phyloP scores from a whole-genome alignment of 2,329 filamentous ascomycete species.

The Trichoderma cornu-damae region DNA sequence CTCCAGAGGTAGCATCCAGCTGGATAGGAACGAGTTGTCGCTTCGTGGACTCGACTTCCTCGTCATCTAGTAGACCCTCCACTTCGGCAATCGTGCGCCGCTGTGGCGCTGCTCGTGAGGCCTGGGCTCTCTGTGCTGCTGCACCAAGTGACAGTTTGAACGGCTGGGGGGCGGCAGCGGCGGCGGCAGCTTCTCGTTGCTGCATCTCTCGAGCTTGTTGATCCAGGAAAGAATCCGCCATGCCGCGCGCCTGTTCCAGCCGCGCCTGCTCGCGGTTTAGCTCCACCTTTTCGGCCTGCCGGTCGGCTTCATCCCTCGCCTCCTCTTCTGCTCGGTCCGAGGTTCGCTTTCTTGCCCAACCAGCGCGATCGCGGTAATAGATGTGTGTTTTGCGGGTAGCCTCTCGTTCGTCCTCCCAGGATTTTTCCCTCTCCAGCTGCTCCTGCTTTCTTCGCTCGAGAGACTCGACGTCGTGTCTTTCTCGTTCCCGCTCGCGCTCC shows the following conservation, averaged over 20 bases:
- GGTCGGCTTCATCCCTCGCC: constrained; percentile 75
- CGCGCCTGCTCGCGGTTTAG: constrained; percentile 62
- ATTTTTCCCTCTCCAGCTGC: constrained; percentile 56
- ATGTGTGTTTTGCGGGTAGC: constrained; percentile 63
- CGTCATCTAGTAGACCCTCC: constrained; percentile 89
- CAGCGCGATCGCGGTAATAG: constrained; percentile 82
- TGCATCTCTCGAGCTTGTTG: constrained; percentile 75
- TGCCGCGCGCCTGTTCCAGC: constrained; percentile 70
- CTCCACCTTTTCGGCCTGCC: constrained; percentile 72
- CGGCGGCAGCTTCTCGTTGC: constrained; percentile 35
- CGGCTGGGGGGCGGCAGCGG: constrained; percentile 58
- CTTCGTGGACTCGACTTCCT: constrained; percentile 71
- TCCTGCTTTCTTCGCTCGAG: constrained; percentile 63
- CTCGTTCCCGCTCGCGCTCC: constrained; percentile 76
- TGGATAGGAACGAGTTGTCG: constrained; percentile 77
- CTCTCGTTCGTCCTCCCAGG: constrained; percentile 92
- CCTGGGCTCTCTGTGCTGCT: constrained; percentile 68
- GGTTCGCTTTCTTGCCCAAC: constrained; percentile 78
- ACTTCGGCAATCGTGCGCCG: constrained; percentile 87
- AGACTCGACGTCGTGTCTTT: constrained; percentile 67
- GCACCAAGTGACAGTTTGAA: constrained; percentile 93
- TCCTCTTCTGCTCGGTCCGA: constrained; percentile 69
- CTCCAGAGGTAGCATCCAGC: constrained; percentile 63
- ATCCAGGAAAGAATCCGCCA: constrained; percentile 88
- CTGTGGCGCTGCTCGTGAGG: constrained; percentile 50